Evolutionary conservation across 345 rosid species (phyloP).

Genomic region (Durio zibethinus): DNA sequence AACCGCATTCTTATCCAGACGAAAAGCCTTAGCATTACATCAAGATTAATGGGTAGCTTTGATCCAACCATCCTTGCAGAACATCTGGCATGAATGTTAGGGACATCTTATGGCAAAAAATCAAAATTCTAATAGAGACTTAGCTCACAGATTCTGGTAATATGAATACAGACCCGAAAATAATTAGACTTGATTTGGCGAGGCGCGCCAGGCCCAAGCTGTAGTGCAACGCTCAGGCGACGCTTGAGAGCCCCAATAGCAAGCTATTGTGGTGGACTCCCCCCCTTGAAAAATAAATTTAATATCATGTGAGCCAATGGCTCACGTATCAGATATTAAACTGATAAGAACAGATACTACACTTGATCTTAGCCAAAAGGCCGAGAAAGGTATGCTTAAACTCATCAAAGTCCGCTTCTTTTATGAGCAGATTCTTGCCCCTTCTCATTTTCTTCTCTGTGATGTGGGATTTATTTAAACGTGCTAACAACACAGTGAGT

Average conservation of each 20-base stretch:
- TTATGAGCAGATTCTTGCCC: not conserved
- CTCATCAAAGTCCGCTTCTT: not conserved
- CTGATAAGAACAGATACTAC: conserved; percentile 67
- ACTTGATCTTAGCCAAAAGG: conserved; percentile 73
- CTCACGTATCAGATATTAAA: conserved; percentile 24
- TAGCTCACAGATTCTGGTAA: too few species aligned
- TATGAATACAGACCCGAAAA: too few species aligned
- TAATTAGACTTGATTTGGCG: not conserved
- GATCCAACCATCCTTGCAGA: too few species aligned
- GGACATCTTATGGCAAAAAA: too few species aligned
- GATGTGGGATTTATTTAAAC: not conserved
- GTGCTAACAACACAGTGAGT: too few species aligned
- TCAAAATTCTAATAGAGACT: too few species aligned
- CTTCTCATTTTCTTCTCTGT: not conserved
- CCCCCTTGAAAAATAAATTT: conserved; percentile 16
- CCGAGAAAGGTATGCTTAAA: conserved; percentile 52
- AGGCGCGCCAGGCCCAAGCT: conserved; percentile 15
- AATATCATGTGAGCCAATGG: conserved; percentile 6
- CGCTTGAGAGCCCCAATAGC: conserved; percentile 11
- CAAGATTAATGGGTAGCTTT: too few species aligned
- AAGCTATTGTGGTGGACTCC: not conserved
- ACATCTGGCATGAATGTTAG: too few species aligned
- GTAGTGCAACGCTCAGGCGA: conserved; percentile 21
- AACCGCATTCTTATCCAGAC: too few species aligned
- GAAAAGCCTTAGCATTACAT: too few species aligned